A percentile compares a stretch with the other conserved stretches of the same genome.
These are phyloP conservation scores for Hirschfeldia incana DNA, from an alignment of 345 rosid species.

Conservation along the genomic window DNA sequence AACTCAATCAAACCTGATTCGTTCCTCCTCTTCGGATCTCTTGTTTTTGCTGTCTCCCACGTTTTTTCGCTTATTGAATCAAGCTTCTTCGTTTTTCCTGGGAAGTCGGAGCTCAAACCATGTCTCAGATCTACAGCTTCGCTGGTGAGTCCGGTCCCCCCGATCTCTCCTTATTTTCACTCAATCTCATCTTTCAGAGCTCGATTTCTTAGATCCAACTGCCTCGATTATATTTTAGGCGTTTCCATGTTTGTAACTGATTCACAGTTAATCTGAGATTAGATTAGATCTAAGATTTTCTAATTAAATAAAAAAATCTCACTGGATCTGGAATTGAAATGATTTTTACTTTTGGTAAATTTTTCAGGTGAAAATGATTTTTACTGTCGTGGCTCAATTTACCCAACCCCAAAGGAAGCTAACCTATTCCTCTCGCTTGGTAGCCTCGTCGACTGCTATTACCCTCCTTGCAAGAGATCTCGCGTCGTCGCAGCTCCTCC, in stretches of 20 bases:
- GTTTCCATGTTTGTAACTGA: not conserved
- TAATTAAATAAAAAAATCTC: too few relatives aligned
- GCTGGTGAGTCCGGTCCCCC: conserved; percentile 47
- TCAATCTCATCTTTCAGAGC: not conserved
- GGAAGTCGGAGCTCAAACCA: conserved; percentile 56
- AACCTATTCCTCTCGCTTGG: conserved; percentile 65
- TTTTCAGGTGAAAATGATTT: conserved; percentile 70
- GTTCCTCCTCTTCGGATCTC: conserved; percentile 34
- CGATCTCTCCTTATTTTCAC: not conserved
- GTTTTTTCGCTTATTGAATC: conserved; percentile 55
- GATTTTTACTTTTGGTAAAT: not conserved
- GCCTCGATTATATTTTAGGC: not conserved
- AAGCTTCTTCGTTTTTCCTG: conserved; percentile 47
- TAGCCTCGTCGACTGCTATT: conserved; percentile 65
- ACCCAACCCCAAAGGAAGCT: conserved; percentile 77
- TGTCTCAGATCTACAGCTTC: conserved; percentile 71
- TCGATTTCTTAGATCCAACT: not conserved
- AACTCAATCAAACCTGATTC: conserved; percentile 7
- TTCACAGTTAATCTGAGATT: too few relatives aligned
- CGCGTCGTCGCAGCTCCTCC: conserved; percentile 56
- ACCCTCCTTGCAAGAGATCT: conserved; percentile 74
- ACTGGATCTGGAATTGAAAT: not conserved
- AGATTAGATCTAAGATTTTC: not conserved
- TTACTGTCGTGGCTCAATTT: conserved; percentile 63
- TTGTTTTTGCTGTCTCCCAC: conserved; percentile 83